Base-by-base conservation (phyloP, 2,329 filamentous ascomycete genomes). In the Eurotiales sp. region DNA sequence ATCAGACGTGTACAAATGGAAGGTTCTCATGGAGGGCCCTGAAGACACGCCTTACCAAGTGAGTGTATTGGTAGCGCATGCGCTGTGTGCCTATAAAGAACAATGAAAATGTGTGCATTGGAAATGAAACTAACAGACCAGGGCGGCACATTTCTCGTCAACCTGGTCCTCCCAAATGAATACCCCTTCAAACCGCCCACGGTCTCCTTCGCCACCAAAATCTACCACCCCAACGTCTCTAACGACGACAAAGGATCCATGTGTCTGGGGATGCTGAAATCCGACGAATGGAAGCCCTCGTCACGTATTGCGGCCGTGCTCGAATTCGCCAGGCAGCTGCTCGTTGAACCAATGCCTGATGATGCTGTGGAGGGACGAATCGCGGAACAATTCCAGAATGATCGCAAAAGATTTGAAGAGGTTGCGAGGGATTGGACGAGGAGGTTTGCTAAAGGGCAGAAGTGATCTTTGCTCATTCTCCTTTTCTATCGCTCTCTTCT, bases 151-250 rank as follows among this genome's bases (percentile, higher is more conserved):
- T 96, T 90, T 80, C 81, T 82, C 59, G 73, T 96, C 55, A 72
- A 84, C 56, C 77, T 96, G 59, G 78, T 72, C 36, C 83, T 96
- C 10, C 90, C 90, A 12, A 73, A 77, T 60, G 86, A 90, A 64
- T 96, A 95, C 76, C 90, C 90, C 30, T 96, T 95, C 83, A 93
- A 93, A 72, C 84, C 90, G 19, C 90, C 90, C 14, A 76, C 80
- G 54, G 79, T 95, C 60, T 83, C 80, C 65, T 95, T 96, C 79
- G 75, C 77, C 58, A 96, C 90, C 46, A 92, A 91, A 73, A 88
- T 96, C 77, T 96, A 95, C 80, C 91, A 96, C 75, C 90, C 91
- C 40, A 96, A 96, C 73, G 82, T 96, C 54, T 90, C 86, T 65
- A 93, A 95, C 78, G 90, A 95, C 70, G 80, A 82, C 65, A 82